These are phyloP conservation scores for Mycena haematopus DNA, from an alignment of 768 basidiomycete genomes.

Conservation along the genomic window DNA sequence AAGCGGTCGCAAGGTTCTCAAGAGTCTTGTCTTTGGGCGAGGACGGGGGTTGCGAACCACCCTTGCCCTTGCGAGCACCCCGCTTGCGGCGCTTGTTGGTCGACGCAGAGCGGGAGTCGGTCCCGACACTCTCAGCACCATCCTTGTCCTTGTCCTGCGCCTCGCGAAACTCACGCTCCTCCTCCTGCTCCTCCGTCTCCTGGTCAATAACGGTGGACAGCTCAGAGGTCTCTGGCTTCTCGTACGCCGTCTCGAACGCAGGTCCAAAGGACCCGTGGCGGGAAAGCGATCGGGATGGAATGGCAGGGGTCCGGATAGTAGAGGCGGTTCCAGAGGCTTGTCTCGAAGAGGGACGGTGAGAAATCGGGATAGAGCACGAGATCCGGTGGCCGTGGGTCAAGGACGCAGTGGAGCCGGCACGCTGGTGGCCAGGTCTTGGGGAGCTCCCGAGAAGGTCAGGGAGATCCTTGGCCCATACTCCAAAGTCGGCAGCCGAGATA, in stretches of 20 bases:
- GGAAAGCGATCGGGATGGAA: constrained; percentile 61
- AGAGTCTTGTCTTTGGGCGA: constrained; percentile 61
- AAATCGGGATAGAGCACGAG: constrained; percentile 65
- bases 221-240: constrained; percentile 50
- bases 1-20: constrained; percentile 76
- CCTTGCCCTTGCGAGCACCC: constrained; percentile 85
- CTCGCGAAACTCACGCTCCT: constrained; percentile 35
- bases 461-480: constrained; percentile 84
- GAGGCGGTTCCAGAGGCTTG: constrained; percentile 57
- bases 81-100: constrained; percentile 84
- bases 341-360: constrained; percentile 75
- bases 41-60: constrained; percentile 45
- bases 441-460: constrained; percentile 68
- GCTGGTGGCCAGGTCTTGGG: constrained; percentile 53
- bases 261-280: constrained; percentile 69
- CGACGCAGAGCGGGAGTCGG: constrained; percentile 67
- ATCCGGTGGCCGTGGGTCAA: constrained; percentile 66
- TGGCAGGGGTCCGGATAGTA: constrained; percentile 57
- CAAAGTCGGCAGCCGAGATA: constrained; percentile 84
- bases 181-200: constrained; percentile 53
- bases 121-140: constrained; percentile 40
- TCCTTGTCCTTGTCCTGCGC: constrained; percentile 38
- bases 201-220: constrained; percentile 63
- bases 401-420: constrained; percentile 65
- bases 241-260: constrained; percentile 45